Evolutionary conservation across 208 protist genomes (phyloP).

Genomic region (Wallacemonas sp.): DNA sequence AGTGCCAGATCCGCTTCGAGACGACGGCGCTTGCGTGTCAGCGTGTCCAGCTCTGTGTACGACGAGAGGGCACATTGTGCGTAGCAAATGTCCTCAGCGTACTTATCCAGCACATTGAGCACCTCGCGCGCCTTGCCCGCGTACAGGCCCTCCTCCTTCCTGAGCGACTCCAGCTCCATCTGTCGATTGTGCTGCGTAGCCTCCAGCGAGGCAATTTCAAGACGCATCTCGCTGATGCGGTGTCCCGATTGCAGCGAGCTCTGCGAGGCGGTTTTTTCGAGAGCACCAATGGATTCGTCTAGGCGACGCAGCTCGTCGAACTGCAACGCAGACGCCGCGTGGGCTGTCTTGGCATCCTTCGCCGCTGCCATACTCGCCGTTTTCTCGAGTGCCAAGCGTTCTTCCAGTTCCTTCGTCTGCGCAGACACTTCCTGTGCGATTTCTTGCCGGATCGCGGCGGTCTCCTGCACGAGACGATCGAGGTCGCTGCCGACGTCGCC

Average conservation of each 20-base stretch:
- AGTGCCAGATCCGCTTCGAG: constrained; percentile 67
- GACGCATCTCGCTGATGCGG: constrained; percentile 66
- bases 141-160: constrained; percentile 64
- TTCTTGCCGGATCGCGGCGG: constrained; percentile 55
- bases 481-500: constrained; percentile 46
- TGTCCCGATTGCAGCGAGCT: constrained; percentile 59
- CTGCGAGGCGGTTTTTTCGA: constrained; percentile 57
- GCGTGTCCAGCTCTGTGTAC: constrained; percentile 34
- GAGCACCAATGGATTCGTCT: constrained; percentile 48
- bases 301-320: constrained; percentile 58
- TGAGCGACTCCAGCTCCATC: constrained; percentile 54
- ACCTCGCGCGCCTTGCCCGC: constrained; percentile 52
- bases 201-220: constrained; percentile 72
- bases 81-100: constrained; percentile 53
- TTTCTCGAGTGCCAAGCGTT: constrained; percentile 39
- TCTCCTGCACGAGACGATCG: constrained; percentile 57
- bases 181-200: constrained; percentile 43
- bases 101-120: constrained; percentile 40
- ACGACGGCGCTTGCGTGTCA: constrained; percentile 50
- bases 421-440: constrained; percentile 47
- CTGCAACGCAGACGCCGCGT: constrained; percentile 37
- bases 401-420: constrained; percentile 40
- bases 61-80: constrained; percentile 36
- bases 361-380: constrained; percentile 25
- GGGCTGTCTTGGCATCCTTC: constrained; percentile 43